Evolutionary conservation across 257 asterid genomes (phyloP).

Genomic region (Rubia yunnanensis): DNA sequence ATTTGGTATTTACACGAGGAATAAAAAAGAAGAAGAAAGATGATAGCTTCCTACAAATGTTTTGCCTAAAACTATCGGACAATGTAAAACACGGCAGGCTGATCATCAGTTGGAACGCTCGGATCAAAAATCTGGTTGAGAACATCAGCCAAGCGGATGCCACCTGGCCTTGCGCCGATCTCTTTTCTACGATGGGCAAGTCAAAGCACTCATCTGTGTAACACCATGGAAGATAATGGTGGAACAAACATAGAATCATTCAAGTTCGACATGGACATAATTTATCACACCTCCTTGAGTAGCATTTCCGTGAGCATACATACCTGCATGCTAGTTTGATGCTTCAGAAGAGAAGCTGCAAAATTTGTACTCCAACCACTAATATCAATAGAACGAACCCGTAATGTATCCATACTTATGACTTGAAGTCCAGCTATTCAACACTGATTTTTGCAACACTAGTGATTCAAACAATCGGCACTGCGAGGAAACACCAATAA

Average conservation of each 20-base stretch:
- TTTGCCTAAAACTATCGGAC: too few species aligned
- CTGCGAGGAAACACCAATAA: not conserved
- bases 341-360: conserved; percentile 93
- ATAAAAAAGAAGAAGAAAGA: too few species aligned
- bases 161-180: conserved; percentile 70
- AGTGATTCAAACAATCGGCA: not conserved
- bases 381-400: too few species aligned
- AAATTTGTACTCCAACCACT: not conserved
- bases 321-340: conserved; percentile 63
- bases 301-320: conserved; percentile 91
- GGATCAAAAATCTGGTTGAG: conserved; percentile 58
- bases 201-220: conserved; percentile 73
- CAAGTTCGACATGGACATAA: not conserved
- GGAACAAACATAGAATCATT: not conserved
- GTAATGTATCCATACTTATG: too few species aligned
- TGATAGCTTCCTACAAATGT: too few species aligned
- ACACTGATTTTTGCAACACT: too few species aligned
- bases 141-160: conserved; percentile 76
- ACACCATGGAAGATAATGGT: not conserved
- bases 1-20: too few species aligned
- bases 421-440: not conserved
- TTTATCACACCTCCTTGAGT: conserved; percentile 68
- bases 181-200: conserved; percentile 71
- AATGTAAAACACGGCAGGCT: too few species aligned
- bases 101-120: conserved; percentile 21